Percentiles rank a stretch among this genome's conserved stretches.
Conservation (phyloP, 1,284 basidiomycete species). For the Lignosus rhinocerotis region DNA sequence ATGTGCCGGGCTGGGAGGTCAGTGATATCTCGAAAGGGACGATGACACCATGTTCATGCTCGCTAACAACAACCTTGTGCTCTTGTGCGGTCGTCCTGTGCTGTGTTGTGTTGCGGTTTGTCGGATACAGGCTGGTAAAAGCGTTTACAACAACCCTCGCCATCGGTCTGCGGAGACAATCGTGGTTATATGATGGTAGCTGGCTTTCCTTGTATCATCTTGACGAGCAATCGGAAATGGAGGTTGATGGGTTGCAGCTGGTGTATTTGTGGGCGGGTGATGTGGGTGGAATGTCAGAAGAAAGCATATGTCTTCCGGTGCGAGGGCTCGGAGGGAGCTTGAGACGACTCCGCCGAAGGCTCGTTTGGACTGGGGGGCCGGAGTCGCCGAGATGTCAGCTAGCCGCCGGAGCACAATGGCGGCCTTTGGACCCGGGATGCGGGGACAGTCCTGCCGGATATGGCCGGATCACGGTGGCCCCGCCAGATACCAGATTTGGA, state of each 20-base stretch:
- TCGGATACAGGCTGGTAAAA: constrained; percentile 65
- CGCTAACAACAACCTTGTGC: constrained; percentile 25
- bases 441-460: constrained; percentile 16
- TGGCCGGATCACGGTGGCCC: constrained; percentile 16
- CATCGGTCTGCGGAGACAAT: constrained; percentile 71
- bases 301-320: constrained; percentile 1
- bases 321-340: constrained; percentile 15
- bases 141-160: constrained; percentile 83
- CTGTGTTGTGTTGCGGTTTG: constrained; percentile 22
- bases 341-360: constrained; percentile 18
- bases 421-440: constrained; percentile 7
- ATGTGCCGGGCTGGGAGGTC: constrained; percentile 94
- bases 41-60: constrained; percentile 20
- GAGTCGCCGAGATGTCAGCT: constrained; percentile 3
- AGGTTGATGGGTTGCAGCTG: constrained; percentile 25
- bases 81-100: constrained; percentile 15
- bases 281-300: constrained; percentile 7
- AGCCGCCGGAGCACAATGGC: constrained; percentile 13
- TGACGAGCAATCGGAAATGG: constrained; percentile 25
- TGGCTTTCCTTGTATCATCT: constrained; percentile 23
- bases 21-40: constrained; percentile 36
- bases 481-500: constrained; percentile 16
- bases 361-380: constrained; percentile 2
- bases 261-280: constrained; percentile 17
- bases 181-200: constrained; percentile 54